Percentiles rank a stretch among this genome's conserved stretches.
These are phyloP conservation scores for Neoascochyta sp. DNA, from an alignment of 2,329 filamentous ascomycete species.

Conservation along the genomic window DNA sequence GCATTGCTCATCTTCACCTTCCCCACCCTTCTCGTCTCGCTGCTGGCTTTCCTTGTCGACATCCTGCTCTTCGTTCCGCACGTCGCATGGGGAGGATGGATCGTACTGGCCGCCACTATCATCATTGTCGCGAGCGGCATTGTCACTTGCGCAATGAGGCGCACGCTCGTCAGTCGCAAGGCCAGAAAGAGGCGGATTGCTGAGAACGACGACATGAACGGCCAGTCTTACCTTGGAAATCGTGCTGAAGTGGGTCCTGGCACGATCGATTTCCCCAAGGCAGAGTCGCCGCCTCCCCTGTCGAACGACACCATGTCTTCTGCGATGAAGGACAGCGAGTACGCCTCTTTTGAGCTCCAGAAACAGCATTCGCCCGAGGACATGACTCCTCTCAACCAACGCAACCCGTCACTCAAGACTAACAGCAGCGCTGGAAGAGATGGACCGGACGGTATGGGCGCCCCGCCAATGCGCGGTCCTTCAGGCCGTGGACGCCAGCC, in stretches of 20 bases:
- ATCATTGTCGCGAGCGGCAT: conserved; percentile 77
- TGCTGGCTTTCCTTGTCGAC: conserved; percentile 88
- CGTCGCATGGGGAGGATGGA: conserved; percentile 88
- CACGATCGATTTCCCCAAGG: conserved; percentile 44
- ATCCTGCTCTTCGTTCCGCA: conserved; percentile 93
- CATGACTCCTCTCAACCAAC: conserved; percentile 64
- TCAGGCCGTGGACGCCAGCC: conserved; percentile 40
- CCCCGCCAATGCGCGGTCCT: conserved; percentile 37
- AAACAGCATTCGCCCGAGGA: conserved; percentile 64
- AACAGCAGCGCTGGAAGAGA: conserved; percentile 46
- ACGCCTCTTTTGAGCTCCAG: conserved; percentile 62
- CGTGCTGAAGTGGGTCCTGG: conserved; percentile 32
- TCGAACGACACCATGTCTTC: conserved; percentile 55
- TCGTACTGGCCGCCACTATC: conserved; percentile 85
- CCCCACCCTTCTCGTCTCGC: conserved; percentile 74
- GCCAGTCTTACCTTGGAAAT: conserved; percentile 75
- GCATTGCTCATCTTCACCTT: conserved; percentile 81
- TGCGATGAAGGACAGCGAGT: conserved; percentile 49
- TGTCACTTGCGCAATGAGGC: conserved; percentile 90
- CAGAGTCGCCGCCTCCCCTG: conserved; percentile 54
- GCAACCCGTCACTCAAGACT: conserved; percentile 59
- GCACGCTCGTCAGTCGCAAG: conserved; percentile 86
- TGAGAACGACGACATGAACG: conserved; percentile 96
- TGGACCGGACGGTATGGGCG: conserved; percentile 34
- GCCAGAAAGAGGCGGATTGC: conserved; percentile 88